These are phyloP conservation scores for Suhomyces coccinellae DNA, from an alignment of 1,139 yeast species.

Conservation along the genomic window DNA sequence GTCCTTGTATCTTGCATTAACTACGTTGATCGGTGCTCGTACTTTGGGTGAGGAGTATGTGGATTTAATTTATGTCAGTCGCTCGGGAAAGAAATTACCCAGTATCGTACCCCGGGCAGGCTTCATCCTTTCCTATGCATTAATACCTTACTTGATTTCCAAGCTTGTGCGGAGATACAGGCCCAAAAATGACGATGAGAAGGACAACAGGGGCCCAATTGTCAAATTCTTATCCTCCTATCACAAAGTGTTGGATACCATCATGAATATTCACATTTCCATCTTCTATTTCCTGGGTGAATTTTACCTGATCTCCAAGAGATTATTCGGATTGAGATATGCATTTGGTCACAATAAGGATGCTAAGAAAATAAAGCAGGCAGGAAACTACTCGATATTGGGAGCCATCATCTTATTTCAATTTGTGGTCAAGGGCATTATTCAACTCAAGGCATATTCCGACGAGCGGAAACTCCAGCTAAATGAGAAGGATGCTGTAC, in stretches of 20 bases:
- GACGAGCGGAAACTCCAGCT: slow-evolving; percentile 16
- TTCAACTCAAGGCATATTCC: slow-evolving; percentile 32
- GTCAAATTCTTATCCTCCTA: slow-evolving; percentile 35
- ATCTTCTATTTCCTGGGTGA: slow-evolving; percentile 78
- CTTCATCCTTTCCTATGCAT: slow-evolving; percentile 54
- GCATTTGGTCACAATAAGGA: slow-evolving; percentile 66
- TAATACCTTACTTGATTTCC: slow-evolving; percentile 55
- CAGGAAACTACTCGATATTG: slow-evolving; percentile 72
- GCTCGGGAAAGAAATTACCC: slow-evolving; percentile 54
- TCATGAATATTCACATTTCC: slow-evolving; percentile 72
- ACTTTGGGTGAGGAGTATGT: slow-evolving; percentile 95
- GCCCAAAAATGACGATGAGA: slow-evolving; percentile 25
- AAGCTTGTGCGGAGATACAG: slow-evolving; percentile 30
- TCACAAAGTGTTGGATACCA: slow-evolving; percentile 47
- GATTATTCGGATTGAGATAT: slow-evolving; percentile 78
- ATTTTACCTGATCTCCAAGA: slow-evolving; percentile 74
- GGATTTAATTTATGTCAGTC: slow-evolving; percentile 69
- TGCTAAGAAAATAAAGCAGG: slow-evolving; percentile 37
- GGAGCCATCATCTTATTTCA: slow-evolving; percentile 73
- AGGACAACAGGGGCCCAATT: slow-evolving; percentile 17
- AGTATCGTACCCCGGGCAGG: slow-evolving; percentile 46
- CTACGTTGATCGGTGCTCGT: slow-evolving; percentile 73
- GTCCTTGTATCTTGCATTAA: slow-evolving; percentile 61
- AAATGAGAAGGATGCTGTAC: neutral
- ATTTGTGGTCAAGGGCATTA: slow-evolving; percentile 47